Evolutionary conservation across 108 stramenopile genomes (phyloP).

Genomic region (Asterionellopsis glacialis): DNA sequence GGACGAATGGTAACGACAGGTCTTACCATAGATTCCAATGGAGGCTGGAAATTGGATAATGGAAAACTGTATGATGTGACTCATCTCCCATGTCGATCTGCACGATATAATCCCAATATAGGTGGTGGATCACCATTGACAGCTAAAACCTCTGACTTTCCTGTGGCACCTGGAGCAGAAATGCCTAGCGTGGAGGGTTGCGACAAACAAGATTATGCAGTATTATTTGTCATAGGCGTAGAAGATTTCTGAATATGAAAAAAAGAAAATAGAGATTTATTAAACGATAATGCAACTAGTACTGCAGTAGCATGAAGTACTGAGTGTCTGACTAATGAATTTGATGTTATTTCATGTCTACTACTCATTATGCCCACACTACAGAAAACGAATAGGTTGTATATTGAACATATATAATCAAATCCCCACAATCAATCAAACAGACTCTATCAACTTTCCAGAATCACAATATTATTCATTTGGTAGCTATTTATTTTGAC

Average conservation of each 20-base stretch:
- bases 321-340: no score
- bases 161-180: slow-evolving; percentile 53
- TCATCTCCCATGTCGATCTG: slow-evolving; percentile 65
- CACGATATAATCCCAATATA: slow-evolving; percentile 31
- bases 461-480: not conserved
- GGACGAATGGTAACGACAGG: slow-evolving; percentile 47
- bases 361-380: no score
- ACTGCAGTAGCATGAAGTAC: no score
- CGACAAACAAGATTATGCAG: slow-evolving; percentile 61
- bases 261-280: no score
- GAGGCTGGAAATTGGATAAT: slow-evolving; percentile 48
- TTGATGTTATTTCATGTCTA: no score
- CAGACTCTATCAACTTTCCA: no score
- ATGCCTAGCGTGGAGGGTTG: slow-evolving; percentile 54
- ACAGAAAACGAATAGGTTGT: no score
- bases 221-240: slow-evolving; percentile 52
- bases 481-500: not conserved
- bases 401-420: no score
- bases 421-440: no score
- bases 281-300: no score
- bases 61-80: slow-evolving; percentile 64
- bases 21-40: slow-evolving; percentile 35
- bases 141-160: slow-evolving; percentile 47
- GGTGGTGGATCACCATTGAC: slow-evolving; percentile 30
- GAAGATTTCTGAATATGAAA: not conserved